phyloP scores from a whole-genome alignment of 2,329 filamentous ascomycete genomes.

The Dendrostoma leiphaemia region DNA sequence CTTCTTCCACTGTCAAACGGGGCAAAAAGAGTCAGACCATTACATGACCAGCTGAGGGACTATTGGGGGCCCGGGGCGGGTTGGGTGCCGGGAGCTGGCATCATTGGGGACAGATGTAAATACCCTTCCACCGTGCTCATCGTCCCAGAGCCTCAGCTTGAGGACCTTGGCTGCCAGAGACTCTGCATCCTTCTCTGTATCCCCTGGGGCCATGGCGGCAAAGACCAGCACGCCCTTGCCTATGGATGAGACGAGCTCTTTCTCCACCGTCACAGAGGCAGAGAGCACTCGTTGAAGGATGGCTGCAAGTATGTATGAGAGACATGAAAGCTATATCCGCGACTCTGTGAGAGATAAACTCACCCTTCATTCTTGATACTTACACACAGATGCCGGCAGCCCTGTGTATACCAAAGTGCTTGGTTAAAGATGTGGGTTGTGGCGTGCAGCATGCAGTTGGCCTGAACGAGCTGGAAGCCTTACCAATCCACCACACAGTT shows the following conservation, averaged over 20 bases:
- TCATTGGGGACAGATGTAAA: constrained; percentile 18
- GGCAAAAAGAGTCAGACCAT: constrained; percentile 17
- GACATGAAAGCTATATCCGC: background rate
- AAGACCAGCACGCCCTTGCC: constrained; percentile 87
- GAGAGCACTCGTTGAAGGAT: constrained; percentile 93
- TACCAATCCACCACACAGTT: no score
- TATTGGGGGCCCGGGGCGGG: no score
- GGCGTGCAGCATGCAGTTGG: background rate
- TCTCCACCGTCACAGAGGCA: constrained; percentile 92
- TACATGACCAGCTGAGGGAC: background rate
- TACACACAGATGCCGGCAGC: background rate
- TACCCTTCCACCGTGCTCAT: constrained; percentile 68
- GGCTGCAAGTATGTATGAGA: constrained; percentile 49
- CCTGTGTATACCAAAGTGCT: background rate
- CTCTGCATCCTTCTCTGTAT: constrained; percentile 86
- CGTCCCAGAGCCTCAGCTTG: constrained; percentile 90
- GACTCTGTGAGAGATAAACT: constrained; percentile 3
- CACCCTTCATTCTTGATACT: constrained; percentile 35
- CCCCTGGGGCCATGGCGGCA: constrained; percentile 85
- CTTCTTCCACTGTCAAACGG: constrained; percentile 72
- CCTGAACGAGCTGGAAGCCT: no score
- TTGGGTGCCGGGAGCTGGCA: background rate
- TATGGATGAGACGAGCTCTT: constrained; percentile 85
- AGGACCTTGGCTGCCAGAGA: constrained; percentile 80
- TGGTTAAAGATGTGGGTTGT: background rate